Conservation (phyloP, 768 basidiomycete species). For the Chalciporus piperatus region DNA sequence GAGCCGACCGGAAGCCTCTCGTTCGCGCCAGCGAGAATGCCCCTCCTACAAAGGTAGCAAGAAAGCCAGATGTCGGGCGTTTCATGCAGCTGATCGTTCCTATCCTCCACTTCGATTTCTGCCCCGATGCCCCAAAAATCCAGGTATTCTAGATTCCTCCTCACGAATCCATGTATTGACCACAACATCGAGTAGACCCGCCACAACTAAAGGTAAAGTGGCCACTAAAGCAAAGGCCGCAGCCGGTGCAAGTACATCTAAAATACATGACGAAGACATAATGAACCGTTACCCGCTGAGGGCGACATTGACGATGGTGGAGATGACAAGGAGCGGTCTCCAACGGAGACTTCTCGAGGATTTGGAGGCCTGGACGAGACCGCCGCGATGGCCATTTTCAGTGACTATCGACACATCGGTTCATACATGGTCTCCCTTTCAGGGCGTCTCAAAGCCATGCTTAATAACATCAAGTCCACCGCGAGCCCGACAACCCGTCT, state of each 20-base stretch:
- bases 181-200: constrained; percentile 35
- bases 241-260: constrained; percentile 60
- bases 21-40: constrained; percentile 45
- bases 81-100: constrained; percentile 91
- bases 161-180: constrained; percentile 8
- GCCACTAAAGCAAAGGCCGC: constrained; percentile 55
- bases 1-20: constrained; percentile 25
- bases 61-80: constrained; percentile 41
- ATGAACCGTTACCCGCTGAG: constrained; percentile 44
- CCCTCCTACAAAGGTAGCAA: no score
- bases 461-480: constrained; percentile 82
- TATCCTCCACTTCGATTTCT: constrained; percentile 48
- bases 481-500: constrained; percentile 86
- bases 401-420: constrained; percentile 84
- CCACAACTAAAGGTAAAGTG: constrained; percentile 58
- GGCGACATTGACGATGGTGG: constrained; percentile 46
- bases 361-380: constrained; percentile 63
- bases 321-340: constrained; percentile 36
- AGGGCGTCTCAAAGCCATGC: constrained; percentile 84
- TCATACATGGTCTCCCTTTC: constrained; percentile 92
- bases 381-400: constrained; percentile 76
- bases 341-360: constrained; percentile 35
- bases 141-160: constrained; percentile 40
- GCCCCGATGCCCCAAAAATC: constrained; percentile 75
- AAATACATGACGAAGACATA: constrained; percentile 62